Conservation (phyloP, 2,329 filamentous ascomycete genomes). For the Teratosphaeria pseudoeucalypti region DNA sequence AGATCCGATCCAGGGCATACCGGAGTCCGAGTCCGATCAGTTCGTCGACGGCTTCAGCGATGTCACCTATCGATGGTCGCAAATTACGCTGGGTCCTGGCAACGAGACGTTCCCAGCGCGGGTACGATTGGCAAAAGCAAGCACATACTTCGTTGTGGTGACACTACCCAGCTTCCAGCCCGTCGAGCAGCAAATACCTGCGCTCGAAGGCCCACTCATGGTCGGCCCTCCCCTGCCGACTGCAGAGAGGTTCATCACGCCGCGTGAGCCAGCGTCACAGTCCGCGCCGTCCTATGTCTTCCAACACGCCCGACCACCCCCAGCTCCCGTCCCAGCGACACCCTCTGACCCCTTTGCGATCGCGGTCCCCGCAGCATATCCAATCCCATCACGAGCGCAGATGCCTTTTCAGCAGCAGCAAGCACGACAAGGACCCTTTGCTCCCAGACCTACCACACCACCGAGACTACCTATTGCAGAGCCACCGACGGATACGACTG, state of each 20-base stretch:
- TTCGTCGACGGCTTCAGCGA: constrained; percentile 35
- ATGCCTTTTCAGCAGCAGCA: constrained; percentile 6
- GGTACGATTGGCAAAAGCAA: constrained; percentile 32
- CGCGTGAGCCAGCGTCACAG: constrained; percentile 8
- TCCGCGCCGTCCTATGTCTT: constrained; percentile 5
- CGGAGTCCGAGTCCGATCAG: constrained; percentile 33
- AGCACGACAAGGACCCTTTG: constrained; percentile 2
- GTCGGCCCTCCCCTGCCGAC: background rate
- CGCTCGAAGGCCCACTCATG: background rate
- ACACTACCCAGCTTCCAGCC: constrained; percentile 27
- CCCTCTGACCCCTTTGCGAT: background rate
- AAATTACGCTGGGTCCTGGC: constrained; percentile 25
- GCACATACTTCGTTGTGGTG: constrained; percentile 36
- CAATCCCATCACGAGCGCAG: background rate
- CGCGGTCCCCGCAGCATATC: background rate
- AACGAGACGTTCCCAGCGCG: constrained; percentile 26
- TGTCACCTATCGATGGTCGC: constrained; percentile 31
- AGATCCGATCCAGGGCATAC: constrained; percentile 32
- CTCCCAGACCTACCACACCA: constrained; percentile 3
- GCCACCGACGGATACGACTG: constrained; percentile 16
- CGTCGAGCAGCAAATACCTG: background rate
- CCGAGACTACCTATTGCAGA: constrained; percentile 12
- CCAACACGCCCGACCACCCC: constrained; percentile 9
- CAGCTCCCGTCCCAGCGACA: background rate
- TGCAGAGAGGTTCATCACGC: background rate